Base-by-base conservation (phyloP, 176 grass and related monocot species). In the Aegilops tauschii region DNA sequence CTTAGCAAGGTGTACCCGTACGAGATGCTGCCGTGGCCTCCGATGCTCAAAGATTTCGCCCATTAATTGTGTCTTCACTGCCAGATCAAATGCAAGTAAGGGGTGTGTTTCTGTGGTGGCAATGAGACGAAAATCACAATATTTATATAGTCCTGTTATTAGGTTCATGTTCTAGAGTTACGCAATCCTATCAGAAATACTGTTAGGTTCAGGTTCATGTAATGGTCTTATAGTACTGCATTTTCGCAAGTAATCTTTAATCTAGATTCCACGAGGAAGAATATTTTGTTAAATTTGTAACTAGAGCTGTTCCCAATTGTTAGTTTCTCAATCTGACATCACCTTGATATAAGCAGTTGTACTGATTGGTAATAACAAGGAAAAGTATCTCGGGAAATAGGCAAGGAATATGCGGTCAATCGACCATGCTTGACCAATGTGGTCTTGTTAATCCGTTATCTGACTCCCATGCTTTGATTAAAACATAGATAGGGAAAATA, bases 11-110 rank as follows among this genome's bases (percentile, higher is more conserved):
- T 83, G 16, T 88, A 83, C 58, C 54, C 71, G 7, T 88, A 83
- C 39, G 56, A 88, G 70, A 88, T 88, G 86, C 6, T 73, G 39
- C 28, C 28, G n/a, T 83, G 86, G 86, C 59, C 79, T 7, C 86
- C 61, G 29, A 56, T 58, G 61, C 79, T 78, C 47, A 56, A 36
- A 35, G 52, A 61, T 54, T 59, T 61, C 2, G 30, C 16, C 71
- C 20, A 72, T 25, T 72, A 12, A 65, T 25, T 25, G 23, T 25
- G 80, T 71, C 56, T 50, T 39, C 20, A 44, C 37, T 16, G 45
- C n/a, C 62, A 12, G 56, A 75, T 23, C 2, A 35, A 69, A 52
- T 52, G 66, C 31, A 40, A 23, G 37, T 72, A n/a, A 68, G 65
- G 1, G 30, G 42, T 64, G 27, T 50, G 25, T 69, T 49, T 64